A percentile compares a stretch with the other conserved stretches of the same genome.
These are phyloP conservation scores for Thermothielavioides terrestris DNA, from an alignment of 495 filamentous ascomycete species.

Conservation along the genomic window DNA sequence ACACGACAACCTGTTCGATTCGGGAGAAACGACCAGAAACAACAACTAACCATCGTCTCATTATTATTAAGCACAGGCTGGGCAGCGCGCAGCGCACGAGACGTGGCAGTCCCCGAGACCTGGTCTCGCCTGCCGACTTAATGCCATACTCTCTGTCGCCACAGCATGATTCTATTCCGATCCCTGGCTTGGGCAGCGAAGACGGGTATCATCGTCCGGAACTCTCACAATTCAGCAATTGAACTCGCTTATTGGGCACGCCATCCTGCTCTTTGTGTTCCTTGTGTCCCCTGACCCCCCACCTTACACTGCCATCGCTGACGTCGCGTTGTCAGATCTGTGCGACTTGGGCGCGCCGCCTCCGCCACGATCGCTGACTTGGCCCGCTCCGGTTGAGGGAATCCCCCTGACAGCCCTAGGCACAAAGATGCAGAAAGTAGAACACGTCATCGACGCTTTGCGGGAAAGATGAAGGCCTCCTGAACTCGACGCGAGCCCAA, in stretches of 20 bases:
- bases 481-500: neutral
- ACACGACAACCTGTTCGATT: neutral
- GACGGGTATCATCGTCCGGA: neutral
- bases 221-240: neutral
- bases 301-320: neutral
- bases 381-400: too few species aligned
- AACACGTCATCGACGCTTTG: neutral
- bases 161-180: neutral
- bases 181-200: neutral
- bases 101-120: constrained; percentile 3
- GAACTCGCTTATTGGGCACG: neutral
- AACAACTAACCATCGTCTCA: neutral
- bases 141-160: neutral
- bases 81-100: neutral
- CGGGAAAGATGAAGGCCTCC: neutral
- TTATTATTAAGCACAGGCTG: neutral
- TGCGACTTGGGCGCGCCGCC: neutral
- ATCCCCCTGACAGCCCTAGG: neutral
- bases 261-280: neutral
- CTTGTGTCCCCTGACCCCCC: neutral
- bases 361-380: neutral
- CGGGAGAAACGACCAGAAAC: neutral
- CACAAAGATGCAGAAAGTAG: neutral
- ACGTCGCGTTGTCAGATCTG: constrained; percentile 8
- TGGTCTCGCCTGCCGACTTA: neutral